Evolutionary conservation across 176 grass and related monocot species (phyloP).

Genomic region (Secale cereale): DNA sequence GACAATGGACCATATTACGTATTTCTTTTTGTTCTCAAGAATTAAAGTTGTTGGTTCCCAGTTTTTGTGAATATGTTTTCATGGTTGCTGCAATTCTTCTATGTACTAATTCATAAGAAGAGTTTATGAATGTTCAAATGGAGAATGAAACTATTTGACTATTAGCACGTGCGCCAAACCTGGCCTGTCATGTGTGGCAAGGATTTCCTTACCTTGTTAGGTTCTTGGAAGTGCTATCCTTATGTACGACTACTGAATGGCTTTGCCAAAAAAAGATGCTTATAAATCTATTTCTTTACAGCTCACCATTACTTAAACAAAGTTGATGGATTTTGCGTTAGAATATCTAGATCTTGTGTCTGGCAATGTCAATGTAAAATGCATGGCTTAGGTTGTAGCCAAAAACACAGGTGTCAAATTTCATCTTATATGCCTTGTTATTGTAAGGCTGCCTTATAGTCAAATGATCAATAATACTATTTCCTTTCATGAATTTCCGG

Average conservation of each 20-base stretch:
- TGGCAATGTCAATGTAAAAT: background rate
- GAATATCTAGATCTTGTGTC: background rate
- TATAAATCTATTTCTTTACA: background rate
- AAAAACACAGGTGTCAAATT: background rate
- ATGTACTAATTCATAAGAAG: background rate
- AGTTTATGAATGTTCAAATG: background rate
- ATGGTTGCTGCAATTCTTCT: background rate
- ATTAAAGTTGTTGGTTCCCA: background rate
- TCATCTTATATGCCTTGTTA: background rate
- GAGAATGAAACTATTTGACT: background rate
- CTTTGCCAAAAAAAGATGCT: background rate
- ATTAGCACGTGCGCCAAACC: background rate
- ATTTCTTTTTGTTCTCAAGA: constrained; percentile 20
- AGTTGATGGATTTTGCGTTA: background rate
- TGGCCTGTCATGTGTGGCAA: background rate
- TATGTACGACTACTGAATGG: background rate
- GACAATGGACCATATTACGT: background rate
- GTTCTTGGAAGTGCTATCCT: background rate
- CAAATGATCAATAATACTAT: background rate
- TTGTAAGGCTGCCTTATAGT: background rate
- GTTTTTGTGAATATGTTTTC: background rate
- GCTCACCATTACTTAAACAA: background rate
- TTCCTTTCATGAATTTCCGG: background rate
- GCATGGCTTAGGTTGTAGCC: background rate
- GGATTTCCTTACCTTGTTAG: background rate